phyloP scores from a whole-genome alignment of 208 protist species.

The Acanthamoeba royreba region DNA sequence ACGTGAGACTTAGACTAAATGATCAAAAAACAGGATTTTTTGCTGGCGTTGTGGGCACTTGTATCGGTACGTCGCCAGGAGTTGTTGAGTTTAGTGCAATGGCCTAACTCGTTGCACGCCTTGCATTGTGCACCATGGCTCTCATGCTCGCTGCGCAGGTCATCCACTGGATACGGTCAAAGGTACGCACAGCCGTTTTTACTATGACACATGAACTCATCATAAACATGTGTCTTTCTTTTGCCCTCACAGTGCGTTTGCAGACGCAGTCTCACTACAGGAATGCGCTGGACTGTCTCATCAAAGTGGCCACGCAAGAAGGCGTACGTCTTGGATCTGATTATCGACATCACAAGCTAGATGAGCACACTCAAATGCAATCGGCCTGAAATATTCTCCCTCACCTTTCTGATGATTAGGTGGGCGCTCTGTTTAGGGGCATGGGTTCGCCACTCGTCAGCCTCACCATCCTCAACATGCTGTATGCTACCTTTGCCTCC shows the following conservation, averaged over 20 bases:
- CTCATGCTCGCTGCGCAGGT: no score
- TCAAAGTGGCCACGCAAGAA: neutral
- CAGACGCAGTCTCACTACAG: slow-evolving; percentile 25
- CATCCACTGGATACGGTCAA: slow-evolving; percentile 29
- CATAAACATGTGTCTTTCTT: neutral
- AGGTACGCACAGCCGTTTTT: neutral
- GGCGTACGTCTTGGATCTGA: neutral
- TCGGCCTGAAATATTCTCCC: neutral
- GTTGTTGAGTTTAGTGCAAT: no score
- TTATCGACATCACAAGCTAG: neutral
- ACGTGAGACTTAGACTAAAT: no score
- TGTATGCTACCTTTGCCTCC: neutral
- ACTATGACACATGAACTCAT: neutral
- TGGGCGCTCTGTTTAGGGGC: neutral
- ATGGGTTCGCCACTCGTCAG: slow-evolving; percentile 28
- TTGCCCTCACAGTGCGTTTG: neutral
- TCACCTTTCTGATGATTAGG: neutral
- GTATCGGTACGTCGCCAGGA: slow-evolving; percentile 4
- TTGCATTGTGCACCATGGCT: no score
- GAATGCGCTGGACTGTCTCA: neutral
- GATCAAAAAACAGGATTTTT: neutral
- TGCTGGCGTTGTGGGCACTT: neutral
- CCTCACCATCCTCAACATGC: slow-evolving; percentile 40
- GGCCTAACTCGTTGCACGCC: no score
- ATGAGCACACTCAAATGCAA: neutral